phyloP scores from a whole-genome alignment of 148 eudicot species.

The Diospyros lotus region DNA sequence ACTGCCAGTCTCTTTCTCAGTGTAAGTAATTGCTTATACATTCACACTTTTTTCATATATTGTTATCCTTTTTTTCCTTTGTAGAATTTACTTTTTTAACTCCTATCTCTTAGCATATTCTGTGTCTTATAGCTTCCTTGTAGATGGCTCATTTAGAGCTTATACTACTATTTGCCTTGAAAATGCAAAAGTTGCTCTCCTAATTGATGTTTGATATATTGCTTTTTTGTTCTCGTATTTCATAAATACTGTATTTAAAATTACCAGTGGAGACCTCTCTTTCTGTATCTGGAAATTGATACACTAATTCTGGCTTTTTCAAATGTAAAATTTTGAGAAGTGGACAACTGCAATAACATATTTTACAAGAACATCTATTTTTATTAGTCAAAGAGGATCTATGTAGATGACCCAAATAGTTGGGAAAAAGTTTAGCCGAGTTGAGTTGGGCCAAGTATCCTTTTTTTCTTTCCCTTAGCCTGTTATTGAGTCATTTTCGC shows the following conservation, averaged over 20 bases:
- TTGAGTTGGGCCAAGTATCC: too few species aligned
- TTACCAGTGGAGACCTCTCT: not conserved
- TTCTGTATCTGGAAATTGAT: not conserved
- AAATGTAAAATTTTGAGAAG: not conserved
- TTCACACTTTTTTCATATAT: not conserved
- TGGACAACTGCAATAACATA: not conserved
- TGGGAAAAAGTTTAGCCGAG: too few species aligned
- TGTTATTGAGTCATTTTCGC: conserved; percentile 4
- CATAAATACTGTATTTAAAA: not conserved
- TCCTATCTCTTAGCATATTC: not conserved
- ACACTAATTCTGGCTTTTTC: not conserved
- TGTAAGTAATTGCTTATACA: conserved; percentile 43
- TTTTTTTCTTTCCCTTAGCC: not conserved
- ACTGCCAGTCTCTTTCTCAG: conserved; percentile 74
- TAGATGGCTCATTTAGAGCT: conserved; percentile 5
- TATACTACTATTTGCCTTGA: not conserved
- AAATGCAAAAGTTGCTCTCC: not conserved
- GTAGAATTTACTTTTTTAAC: conserved; percentile 8
- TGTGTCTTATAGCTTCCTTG: conserved; percentile 7
- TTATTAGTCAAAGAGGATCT: too few species aligned
- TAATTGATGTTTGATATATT: not conserved
- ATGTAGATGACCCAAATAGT: too few species aligned
- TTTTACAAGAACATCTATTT: not conserved
- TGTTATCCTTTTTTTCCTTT: not conserved
- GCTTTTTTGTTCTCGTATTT: not conserved